Conservation (phyloP, 2,329 filamentous ascomycete genomes). For the Ophiocordyceps robertsii region DNA sequence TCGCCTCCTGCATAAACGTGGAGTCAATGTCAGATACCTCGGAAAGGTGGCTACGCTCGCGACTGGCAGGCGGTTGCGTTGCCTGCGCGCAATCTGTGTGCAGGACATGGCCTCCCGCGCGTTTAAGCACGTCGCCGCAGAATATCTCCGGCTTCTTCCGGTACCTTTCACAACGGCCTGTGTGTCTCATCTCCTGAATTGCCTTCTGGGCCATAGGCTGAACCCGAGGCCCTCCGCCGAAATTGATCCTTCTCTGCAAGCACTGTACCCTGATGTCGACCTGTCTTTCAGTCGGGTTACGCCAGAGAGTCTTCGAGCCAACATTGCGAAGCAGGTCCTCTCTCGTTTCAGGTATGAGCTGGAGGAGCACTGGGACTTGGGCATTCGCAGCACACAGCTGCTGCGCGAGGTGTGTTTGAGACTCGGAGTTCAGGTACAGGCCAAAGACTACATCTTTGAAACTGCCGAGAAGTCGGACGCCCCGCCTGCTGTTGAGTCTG, state of each 20-base stretch:
- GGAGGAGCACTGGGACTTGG: constrained; percentile 50
- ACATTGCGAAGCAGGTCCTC: constrained; percentile 58
- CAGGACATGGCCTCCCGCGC: constrained; percentile 93
- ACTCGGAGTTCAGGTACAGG: constrained; percentile 76
- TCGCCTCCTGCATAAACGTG: constrained; percentile 83
- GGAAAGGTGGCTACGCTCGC: constrained; percentile 65
- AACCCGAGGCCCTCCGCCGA: constrained; percentile 70
- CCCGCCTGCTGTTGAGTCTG: constrained; percentile 13
- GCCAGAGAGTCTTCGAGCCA: constrained; percentile 53
- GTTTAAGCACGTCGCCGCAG: constrained; percentile 84
- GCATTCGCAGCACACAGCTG: constrained; percentile 64
- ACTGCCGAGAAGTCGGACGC: constrained; percentile 13
- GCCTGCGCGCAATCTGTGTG: constrained; percentile 61
- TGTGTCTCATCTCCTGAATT: constrained; percentile 83
- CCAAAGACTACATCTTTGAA: constrained; percentile 40
- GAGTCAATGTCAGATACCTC: constrained; percentile 95
- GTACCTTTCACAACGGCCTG: constrained; percentile 68
- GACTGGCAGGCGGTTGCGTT: constrained; percentile 58
- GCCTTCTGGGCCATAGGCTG: constrained; percentile 63
- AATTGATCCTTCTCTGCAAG: constrained; percentile 58
- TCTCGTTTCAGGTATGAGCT: constrained; percentile 69
- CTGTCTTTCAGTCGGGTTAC: constrained; percentile 70
- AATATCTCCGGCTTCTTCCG: constrained; percentile 67
- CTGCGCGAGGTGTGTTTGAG: constrained; percentile 82
- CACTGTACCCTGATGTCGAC: constrained; percentile 70